These are phyloP conservation scores for Tilletia caries DNA, from an alignment of 1,284 basidiomycete genomes.

Conservation along the genomic window DNA sequence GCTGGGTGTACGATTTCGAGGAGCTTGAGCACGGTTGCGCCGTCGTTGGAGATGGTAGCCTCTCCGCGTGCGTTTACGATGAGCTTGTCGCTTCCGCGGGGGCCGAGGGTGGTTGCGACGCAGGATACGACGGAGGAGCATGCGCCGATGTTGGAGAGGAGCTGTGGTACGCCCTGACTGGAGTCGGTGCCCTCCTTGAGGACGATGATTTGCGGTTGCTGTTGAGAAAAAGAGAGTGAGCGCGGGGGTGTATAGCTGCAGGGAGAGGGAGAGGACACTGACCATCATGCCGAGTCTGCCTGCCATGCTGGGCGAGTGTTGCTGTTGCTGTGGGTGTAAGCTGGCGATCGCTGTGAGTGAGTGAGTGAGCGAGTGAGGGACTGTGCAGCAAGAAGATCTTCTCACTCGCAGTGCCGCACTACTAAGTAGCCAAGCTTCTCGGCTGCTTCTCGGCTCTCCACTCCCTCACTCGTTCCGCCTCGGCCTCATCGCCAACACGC, in stretches of 20 bases:
- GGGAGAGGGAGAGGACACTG: not conserved
- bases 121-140: slow-evolving; percentile 48
- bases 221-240: not conserved
- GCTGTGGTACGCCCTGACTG: slow-evolving; percentile 88
- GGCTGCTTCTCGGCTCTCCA: slow-evolving; percentile 2
- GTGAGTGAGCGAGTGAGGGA: not conserved
- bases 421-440: too few species aligned
- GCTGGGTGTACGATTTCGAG: slow-evolving; percentile 97
- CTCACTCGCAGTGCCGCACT: too few species aligned
- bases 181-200: slow-evolving; percentile 79
- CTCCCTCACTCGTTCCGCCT: too few species aligned
- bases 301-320: slow-evolving; percentile 14
- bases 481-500: too few species aligned
- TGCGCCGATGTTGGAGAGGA: slow-evolving; percentile 83
- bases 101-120: slow-evolving; percentile 84
- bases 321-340: not conserved
- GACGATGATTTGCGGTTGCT: slow-evolving; percentile 43
- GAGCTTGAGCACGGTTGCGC: slow-evolving; percentile 93
- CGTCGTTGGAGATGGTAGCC: slow-evolving; percentile 95
- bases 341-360: not conserved
- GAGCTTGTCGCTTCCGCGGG: slow-evolving; percentile 97
- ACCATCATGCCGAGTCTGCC: slow-evolving; percentile 17
- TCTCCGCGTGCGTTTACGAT: slow-evolving; percentile 69
- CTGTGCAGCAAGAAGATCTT: not conserved
- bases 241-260: not conserved